Evolutionary conservation across 2,329 filamentous ascomycete genomes (phyloP), one percentile per base, ranked within the genome.

Genomic region (Neofusicoccum kwambonambiense): DNA sequence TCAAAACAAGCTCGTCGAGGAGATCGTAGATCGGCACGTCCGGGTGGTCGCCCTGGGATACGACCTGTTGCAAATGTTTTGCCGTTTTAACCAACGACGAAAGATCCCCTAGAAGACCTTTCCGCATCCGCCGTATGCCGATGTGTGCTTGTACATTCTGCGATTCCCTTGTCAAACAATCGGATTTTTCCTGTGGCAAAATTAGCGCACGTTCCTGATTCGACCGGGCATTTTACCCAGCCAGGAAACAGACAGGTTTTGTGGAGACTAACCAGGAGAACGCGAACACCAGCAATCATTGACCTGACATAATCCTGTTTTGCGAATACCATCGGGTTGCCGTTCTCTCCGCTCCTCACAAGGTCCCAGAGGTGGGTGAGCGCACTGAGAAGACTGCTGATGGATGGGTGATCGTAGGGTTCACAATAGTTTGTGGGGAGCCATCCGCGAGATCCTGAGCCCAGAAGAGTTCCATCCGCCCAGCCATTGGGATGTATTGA

Each of bases 351-450:
- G 72, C 90, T 92, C 71, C 91, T 86, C 70, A 97, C 85, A 61
- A 96, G 81, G 75, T 97, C 93, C 93, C 93, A 97, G 67, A 98
- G 93, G 74, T 95, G 91, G 13, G 95, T 87, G 67, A 97, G 82
- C 0, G 93, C 92, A 71, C 92, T 93, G 41, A 99, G 82, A 22
- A 99, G 83, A 68, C 88, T 93, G 63, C 89, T 87, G 84, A 98
- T 93, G 68, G 93, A 89, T 22, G 92, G 87, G 51, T 94, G 92
- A 69, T 97, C 92, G 76, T 97, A 99, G 9, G 92, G 86, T 75
- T 97, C 93, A 81, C 95, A 99, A 77, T 98, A 99, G 78, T 99
- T 99, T 8, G 95, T 99, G 2, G 95, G 95, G 66, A 99, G 82
- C 95, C 95, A 99, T 68, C 95, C 95, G 70, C 95, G 86, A 58